These are phyloP conservation scores for Metschnikowia anglica DNA, from an alignment of 805 yeast genomes.

Conservation along the genomic window DNA sequence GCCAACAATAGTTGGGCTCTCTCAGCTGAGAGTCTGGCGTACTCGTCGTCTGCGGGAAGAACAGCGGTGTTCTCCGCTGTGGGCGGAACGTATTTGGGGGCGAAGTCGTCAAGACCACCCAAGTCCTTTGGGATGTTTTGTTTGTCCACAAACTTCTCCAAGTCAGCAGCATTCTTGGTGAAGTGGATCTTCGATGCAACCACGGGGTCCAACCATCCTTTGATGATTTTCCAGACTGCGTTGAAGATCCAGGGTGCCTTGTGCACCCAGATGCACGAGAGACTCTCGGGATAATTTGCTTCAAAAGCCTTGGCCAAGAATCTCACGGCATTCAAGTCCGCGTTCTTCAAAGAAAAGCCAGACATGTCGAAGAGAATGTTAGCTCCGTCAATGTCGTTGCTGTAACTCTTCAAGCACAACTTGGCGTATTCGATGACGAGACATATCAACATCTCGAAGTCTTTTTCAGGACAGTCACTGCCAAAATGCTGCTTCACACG, in stretches of 20 bases:
- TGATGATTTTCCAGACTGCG: constrained; percentile 91
- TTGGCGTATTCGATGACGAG: constrained; percentile 46
- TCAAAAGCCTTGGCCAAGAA: constrained; percentile 88
- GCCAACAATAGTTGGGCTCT: constrained; percentile 53
- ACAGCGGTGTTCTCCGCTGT: constrained; percentile 48
- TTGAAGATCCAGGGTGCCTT: constrained; percentile 97
- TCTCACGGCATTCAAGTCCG: constrained; percentile 90
- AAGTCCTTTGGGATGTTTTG: constrained; percentile 63
- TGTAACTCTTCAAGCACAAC: constrained; percentile 15
- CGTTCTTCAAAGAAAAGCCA: constrained; percentile 84
- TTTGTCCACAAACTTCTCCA: constrained; percentile 59
- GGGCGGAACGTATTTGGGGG: constrained; percentile 65
- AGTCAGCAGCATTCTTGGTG: constrained; percentile 67
- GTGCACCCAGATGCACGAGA: constrained; percentile 80
- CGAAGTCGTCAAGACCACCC: constrained; percentile 70
- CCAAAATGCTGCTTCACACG: constrained; percentile 25
- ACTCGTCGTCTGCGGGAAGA: constrained; percentile 38
- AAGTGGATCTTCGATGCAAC: constrained; percentile 89
- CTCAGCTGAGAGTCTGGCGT: constrained; percentile 46
- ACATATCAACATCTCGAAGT: constrained; percentile 22
- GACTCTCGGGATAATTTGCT: constrained; percentile 93
- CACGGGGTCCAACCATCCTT: constrained; percentile 94
- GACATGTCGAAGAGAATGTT: constrained; percentile 83
- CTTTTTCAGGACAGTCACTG: constrained; percentile 25
- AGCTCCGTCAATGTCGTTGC: constrained; percentile 19